These are phyloP conservation scores for Jatropha curcas DNA, from an alignment of 345 rosid species.

Conservation along the genomic window DNA sequence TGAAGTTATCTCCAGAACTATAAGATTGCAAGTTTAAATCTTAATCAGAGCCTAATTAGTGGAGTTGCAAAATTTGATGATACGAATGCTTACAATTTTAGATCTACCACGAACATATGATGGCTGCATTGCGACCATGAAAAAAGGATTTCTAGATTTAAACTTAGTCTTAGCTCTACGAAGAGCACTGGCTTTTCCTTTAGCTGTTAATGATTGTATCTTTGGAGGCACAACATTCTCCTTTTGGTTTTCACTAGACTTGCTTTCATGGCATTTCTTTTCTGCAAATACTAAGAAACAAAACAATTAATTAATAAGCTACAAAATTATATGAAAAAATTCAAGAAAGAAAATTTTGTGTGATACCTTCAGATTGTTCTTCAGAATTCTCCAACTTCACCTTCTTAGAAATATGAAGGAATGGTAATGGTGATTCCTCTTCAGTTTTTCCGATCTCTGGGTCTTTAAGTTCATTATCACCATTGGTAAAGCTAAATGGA, in stretches of 20 bases:
- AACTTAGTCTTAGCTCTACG: not conserved
- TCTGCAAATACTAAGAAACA: too few species aligned
- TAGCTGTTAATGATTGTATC: too few species aligned
- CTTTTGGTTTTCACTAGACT: too few species aligned
- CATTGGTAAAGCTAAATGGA: not conserved
- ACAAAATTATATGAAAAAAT: not conserved
- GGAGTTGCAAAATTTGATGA: too few species aligned
- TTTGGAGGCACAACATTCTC: too few species aligned
- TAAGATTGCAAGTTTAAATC: too few species aligned
- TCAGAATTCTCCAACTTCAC: not conserved
- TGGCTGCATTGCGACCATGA: slow-evolving; percentile 7
- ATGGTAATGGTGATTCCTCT: not conserved
- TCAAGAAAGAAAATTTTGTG: too few species aligned
- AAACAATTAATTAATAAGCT: too few species aligned
- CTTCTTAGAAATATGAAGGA: not conserved
- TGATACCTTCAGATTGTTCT: not conserved
- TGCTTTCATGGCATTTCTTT: too few species aligned
- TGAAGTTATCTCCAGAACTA: too few species aligned
- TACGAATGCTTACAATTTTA: not conserved
- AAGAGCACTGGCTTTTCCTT: not conserved
- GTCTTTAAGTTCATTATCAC: not conserved
- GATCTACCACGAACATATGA: not conserved
- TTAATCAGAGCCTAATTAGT: too few species aligned
- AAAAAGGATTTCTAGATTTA: slow-evolving; percentile 1
- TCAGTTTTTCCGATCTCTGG: not conserved